Base-by-base conservation (phyloP, 345 rosid species). In the Trapa incisa region DNA sequence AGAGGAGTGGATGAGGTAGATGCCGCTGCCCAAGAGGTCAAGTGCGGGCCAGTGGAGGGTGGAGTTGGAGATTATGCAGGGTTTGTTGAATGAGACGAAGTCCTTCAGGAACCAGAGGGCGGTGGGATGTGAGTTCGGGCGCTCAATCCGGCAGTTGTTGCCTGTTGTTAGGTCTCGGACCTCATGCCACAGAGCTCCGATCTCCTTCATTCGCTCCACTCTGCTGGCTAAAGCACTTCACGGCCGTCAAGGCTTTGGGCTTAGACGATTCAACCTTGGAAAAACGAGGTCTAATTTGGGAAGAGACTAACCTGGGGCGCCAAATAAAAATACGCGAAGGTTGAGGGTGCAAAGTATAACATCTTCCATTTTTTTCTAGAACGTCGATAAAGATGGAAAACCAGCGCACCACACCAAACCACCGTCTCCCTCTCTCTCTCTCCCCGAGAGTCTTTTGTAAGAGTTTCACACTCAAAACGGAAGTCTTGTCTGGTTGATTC, bases 11-110 rank as follows among this genome's bases (percentile, higher is more conserved):
- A 80, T 2, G 70, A 92, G 96, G 72, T 89, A 84, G 0, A 69
- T 52, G n/a, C 66, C 82, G 71, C 73, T 65, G 37, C 84, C 80
- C 96, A 96, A 92, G 64, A 73, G 85, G 42, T 83, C 70, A 29
- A 89, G 71, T 16, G 93, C 96, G 0, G 96, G 85, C 93, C 95
- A 89, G 66, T 87, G 88, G 67, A 81, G 33, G 50, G 76, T 76
- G 73, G 91, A 86, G 53, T 84, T 81, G 75, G 91, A 84, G 79
- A 89, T 85, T 41, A 87, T 65, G 79, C 95, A 92, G 53, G 96
- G 98, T 68, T 83, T 89, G 84, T 79, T 92, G 47, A 76, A 87
- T 37, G 93, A 86, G 4, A 92, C 91, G 69, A 75, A 84, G 65
- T 80, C 77, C 53, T 93, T 68, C 29, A 87, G 80, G 79, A 92